Conservation (phyloP, 305 asterid genomes). For the Nicotiana rustica region DNA sequence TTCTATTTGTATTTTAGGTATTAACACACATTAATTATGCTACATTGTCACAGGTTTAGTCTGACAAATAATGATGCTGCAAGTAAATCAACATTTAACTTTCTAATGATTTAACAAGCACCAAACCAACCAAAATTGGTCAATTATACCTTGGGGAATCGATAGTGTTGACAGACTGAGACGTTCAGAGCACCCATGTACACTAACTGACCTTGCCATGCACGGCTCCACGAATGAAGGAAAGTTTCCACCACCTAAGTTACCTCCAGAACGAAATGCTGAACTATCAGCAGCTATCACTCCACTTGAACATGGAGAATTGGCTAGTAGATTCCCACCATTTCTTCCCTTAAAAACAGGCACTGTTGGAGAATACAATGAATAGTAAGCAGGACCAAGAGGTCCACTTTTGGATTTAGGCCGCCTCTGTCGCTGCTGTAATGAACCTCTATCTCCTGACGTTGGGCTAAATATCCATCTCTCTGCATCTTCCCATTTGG, state of each 20-base stretch:
- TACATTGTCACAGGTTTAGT: neutral
- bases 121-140: conserved; percentile 15
- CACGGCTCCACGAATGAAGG: conserved; percentile 56
- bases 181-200: conserved; percentile 83
- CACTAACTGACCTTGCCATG: conserved; percentile 80
- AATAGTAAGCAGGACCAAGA: conserved; percentile 58
- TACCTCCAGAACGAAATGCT: conserved; percentile 50
- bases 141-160: conserved; percentile 52
- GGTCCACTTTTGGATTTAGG: conserved; percentile 42
- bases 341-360: conserved; percentile 57
- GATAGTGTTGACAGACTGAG: conserved; percentile 58
- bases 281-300: conserved; percentile 63
- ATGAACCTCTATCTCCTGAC: conserved; percentile 33
- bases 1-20: neutral
- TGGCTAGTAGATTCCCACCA: conserved; percentile 49
- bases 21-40: neutral
- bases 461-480: conserved; percentile 43
- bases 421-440: conserved; percentile 34
- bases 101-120: neutral
- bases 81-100: neutral
- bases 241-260: conserved; percentile 52
- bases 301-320: conserved; percentile 72
- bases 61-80: neutral
- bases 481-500: conserved; percentile 49
- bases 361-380: conserved; percentile 73